Percentiles rank a stretch among this genome's conserved stretches.
phyloP scores from a whole-genome alignment of 2,329 filamentous ascomycete species.

The Alternaria alternata region DNA sequence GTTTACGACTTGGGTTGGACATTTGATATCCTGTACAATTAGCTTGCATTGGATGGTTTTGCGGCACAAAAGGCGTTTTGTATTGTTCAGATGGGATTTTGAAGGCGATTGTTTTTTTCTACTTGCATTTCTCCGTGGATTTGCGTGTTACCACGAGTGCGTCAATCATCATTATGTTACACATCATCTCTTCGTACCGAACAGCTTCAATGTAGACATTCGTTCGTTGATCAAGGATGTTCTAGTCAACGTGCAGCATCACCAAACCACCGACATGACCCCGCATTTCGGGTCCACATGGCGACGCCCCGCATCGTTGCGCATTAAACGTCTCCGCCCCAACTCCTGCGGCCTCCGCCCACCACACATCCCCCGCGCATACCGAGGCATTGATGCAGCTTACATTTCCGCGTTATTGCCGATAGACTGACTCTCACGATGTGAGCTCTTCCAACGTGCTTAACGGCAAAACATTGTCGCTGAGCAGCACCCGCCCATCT shows the following conservation, averaged over 20 bases:
- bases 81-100: background rate
- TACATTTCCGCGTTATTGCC: slow-evolving; percentile 20
- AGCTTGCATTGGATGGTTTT: slow-evolving; percentile 20
- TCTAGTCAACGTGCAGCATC: background rate
- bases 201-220: background rate
- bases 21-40: slow-evolving; percentile 50
- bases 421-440: slow-evolving; percentile 5
- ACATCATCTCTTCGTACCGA: background rate
- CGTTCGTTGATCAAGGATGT: background rate
- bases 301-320: slow-evolving; percentile 20
- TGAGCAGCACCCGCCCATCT: slow-evolving; percentile 4
- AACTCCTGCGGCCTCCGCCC: background rate
- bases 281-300: slow-evolving; percentile 11
- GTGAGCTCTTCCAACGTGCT: slow-evolving; percentile 7
- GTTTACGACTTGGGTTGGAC: slow-evolving; percentile 30
- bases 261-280: slow-evolving; percentile 21
- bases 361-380: slow-evolving; percentile 5
- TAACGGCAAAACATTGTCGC: slow-evolving; percentile 1
- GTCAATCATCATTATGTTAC: background rate
- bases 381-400: slow-evolving; percentile 22
- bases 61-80: background rate
- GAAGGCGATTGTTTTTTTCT: background rate
- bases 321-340: slow-evolving; percentile 11
- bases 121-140: background rate
- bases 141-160: background rate